Conservation (phyloP, 495 filamentous ascomycete genomes). For the Annulohypoxylon moriforme region DNA sequence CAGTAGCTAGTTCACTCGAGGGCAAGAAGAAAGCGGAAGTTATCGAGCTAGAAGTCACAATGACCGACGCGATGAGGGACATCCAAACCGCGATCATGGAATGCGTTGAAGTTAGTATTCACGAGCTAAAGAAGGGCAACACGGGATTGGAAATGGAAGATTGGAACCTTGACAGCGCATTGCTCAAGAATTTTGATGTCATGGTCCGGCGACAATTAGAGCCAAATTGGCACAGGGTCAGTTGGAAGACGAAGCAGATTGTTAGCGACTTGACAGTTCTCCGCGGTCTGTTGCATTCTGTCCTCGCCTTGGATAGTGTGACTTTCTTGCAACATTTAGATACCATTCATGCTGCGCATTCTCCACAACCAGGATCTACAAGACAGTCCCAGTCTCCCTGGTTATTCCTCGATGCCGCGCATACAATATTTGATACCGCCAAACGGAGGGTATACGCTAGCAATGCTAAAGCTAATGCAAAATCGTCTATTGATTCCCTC, state of each 20-base stretch:
- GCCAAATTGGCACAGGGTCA: slow-evolving; percentile 96
- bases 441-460: slow-evolving; percentile 87
- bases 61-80: slow-evolving; percentile 92
- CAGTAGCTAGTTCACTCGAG: slow-evolving; percentile 87
- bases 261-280: slow-evolving; percentile 88
- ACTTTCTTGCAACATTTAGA: slow-evolving; percentile 94
- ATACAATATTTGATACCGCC: slow-evolving; percentile 92
- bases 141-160: slow-evolving; percentile 93
- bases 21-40: slow-evolving; percentile 96
- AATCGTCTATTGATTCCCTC: slow-evolving; percentile 70
- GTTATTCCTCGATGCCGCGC: slow-evolving; percentile 95
- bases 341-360: slow-evolving; percentile 90
- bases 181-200: slow-evolving; percentile 92
- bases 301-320: slow-evolving; percentile 90
- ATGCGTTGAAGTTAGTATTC: slow-evolving; percentile 93
- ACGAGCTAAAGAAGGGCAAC: slow-evolving; percentile 90
- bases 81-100: slow-evolving; percentile 96
- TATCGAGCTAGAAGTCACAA: slow-evolving; percentile 95
- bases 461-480: slow-evolving; percentile 53
- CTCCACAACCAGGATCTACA: slow-evolving; percentile 87
- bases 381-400: slow-evolving; percentile 92
- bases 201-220: slow-evolving; percentile 90
- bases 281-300: slow-evolving; percentile 83
- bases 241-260: slow-evolving; percentile 93
- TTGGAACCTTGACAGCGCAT: slow-evolving; percentile 95